These are phyloP conservation scores for Pachyrhizus erosus DNA, from an alignment of 306 rosid species.

Conservation along the genomic window DNA sequence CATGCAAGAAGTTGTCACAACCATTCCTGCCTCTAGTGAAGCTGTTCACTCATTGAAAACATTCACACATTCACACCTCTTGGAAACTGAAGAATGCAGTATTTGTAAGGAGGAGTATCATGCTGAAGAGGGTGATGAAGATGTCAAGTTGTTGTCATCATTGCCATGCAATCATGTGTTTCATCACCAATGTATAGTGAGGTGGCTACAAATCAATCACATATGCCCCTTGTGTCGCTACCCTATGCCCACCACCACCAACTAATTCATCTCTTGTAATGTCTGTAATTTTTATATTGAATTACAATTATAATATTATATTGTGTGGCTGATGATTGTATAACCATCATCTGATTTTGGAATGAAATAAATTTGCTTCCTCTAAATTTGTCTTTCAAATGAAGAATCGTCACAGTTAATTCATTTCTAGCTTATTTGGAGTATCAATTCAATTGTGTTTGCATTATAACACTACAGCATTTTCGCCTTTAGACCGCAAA, in stretches of 20 bases:
- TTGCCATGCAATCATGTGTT: background rate
- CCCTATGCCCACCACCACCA: background rate
- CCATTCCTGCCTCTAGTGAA: background rate
- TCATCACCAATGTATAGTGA: background rate
- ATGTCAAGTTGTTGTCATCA: background rate
- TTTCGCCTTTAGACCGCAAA: too few species aligned
- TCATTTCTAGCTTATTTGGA: too few species aligned
- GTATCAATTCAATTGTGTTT: too few species aligned
- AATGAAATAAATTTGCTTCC: too few species aligned
- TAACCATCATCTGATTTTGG: too few species aligned
- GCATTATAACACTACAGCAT: too few species aligned
- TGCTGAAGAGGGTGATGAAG: background rate
- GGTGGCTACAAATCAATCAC: background rate
- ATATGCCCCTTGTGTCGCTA: background rate
- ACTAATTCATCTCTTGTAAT: background rate
- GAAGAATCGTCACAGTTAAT: too few species aligned
- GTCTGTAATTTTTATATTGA: too few species aligned
- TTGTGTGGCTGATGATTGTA: too few species aligned
- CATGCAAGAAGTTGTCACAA: too few species aligned
- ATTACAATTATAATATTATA: too few species aligned
- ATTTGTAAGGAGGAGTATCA: background rate
- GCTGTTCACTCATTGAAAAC: background rate
- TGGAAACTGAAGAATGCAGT: background rate
- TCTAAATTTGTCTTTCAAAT: too few species aligned
- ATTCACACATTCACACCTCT: background rate